A percentile compares a stretch with the other conserved stretches of the same genome.
phyloP scores from a whole-genome alignment of 2,329 filamentous ascomycete species.

The Orbilia quercus region DNA sequence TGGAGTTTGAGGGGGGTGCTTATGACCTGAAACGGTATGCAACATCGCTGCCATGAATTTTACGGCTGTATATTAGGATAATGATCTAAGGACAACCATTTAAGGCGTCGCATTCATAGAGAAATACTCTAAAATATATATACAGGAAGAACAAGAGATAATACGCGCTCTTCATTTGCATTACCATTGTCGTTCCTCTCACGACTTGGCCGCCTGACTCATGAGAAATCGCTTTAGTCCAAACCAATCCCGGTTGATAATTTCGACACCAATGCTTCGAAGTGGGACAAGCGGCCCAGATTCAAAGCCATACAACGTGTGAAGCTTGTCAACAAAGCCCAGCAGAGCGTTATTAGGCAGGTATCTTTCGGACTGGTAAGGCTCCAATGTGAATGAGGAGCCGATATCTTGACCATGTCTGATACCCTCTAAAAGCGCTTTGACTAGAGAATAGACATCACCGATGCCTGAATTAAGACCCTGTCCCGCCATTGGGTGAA shows the following conservation, averaged over 20 bases:
- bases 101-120: constrained; percentile 22
- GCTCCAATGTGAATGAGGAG: constrained; percentile 74
- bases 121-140: constrained; percentile 23
- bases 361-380: constrained; percentile 84
- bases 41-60: constrained; percentile 47
- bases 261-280: constrained; percentile 63
- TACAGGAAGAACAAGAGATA: constrained; percentile 1
- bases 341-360: constrained; percentile 81
- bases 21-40: constrained; percentile 55
- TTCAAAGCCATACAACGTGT: constrained; percentile 87
- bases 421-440: constrained; percentile 79
- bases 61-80: constrained; percentile 53
- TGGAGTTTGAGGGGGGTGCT: constrained; percentile 8
- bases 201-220: constrained; percentile 70
- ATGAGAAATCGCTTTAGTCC: constrained; percentile 86
- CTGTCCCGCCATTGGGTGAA: constrained; percentile 93
- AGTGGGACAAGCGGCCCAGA: constrained; percentile 82
- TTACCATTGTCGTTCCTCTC: background rate
- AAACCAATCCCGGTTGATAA: constrained; percentile 66
- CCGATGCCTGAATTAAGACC: constrained; percentile 93
- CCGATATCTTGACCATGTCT: constrained; percentile 89
- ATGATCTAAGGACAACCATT: constrained; percentile 36
- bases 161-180: background rate
- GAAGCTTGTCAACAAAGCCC: constrained; percentile 86
- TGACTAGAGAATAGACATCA: constrained; percentile 82